phyloP scores from a whole-genome alignment of 1,139 yeast genomes.

The Zygosaccharomyces pseudobailii region DNA sequence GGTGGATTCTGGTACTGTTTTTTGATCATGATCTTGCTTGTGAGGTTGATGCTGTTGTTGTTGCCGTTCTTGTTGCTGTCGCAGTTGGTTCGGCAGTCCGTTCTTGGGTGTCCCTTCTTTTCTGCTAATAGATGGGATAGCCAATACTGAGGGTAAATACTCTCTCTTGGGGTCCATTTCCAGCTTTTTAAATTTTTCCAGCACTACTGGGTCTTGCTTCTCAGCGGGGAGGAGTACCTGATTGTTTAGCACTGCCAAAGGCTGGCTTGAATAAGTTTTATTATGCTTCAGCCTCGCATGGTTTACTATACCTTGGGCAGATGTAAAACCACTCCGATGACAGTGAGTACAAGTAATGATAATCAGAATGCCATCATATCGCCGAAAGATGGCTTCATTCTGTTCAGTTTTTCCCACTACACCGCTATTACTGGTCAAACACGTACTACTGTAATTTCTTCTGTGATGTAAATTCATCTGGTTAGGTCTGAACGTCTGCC shows the following conservation, averaged over 20 bases:
- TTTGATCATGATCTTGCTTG: not conserved
- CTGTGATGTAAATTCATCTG: conserved; percentile 32
- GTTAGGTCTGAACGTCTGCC: conserved; percentile 16
- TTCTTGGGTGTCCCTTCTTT: conserved; percentile 12
- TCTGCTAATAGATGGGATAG: conserved; percentile 21
- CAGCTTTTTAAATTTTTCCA: conserved; percentile 41
- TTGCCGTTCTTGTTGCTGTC: conserved; percentile 1
- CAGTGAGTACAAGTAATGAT: conserved; percentile 66
- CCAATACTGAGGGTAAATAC: conserved; percentile 33
- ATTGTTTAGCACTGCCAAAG: conserved; percentile 67
- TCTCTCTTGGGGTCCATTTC: conserved; percentile 33
- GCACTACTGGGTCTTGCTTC: conserved; percentile 58
- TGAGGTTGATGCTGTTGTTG: not conserved
- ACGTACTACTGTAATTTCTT: conserved; percentile 36
- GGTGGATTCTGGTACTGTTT: conserved; percentile 6
- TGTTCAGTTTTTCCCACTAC: conserved; percentile 34
- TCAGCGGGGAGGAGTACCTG: conserved; percentile 54
- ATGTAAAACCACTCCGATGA: conserved; percentile 62
- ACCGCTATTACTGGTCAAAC: conserved; percentile 35
- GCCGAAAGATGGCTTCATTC: conserved; percentile 53
- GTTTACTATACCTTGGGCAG: conserved; percentile 76
- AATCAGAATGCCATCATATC: conserved; percentile 70
- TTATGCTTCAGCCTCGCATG: conserved; percentile 72
- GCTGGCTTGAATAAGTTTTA: conserved; percentile 68
- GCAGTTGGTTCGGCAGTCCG: conserved; percentile 8